Evolutionary conservation across 306 rosid genomes (phyloP).

Genomic region (Trichosanthes cucumerina): DNA sequence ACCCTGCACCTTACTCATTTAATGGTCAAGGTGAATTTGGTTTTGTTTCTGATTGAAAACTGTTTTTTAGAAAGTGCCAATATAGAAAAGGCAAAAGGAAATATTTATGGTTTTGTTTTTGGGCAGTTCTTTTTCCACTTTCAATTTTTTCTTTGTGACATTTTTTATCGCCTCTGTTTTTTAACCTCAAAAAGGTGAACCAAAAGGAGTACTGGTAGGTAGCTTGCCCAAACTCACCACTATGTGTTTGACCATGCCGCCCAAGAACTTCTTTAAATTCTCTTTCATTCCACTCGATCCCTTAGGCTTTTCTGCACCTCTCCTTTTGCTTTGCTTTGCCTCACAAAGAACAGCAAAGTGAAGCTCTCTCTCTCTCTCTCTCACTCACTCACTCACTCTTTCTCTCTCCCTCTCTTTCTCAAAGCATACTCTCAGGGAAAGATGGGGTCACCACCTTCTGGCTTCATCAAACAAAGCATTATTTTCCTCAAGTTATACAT

Average conservation of each 20-base stretch:
- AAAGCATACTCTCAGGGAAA: not conserved
- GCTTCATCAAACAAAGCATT: slow-evolving; percentile 31
- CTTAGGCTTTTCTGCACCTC: slow-evolving; percentile 23
- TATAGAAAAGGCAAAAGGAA: not conserved
- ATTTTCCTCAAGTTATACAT: slow-evolving; percentile 27
- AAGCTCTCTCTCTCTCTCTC: slow-evolving; percentile 16
- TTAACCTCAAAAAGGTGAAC: slow-evolving; percentile 11
- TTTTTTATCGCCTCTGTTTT: slow-evolving; percentile 2
- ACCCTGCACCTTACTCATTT: not conserved
- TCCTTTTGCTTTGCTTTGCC: slow-evolving; percentile 27
- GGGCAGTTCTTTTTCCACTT: not conserved
- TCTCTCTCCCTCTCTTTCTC: slow-evolving; percentile 15
- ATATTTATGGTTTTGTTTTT: not conserved
- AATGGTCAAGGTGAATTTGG: not conserved
- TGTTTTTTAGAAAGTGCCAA: not conserved
- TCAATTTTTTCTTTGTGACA: not conserved
- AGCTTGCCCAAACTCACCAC: slow-evolving; percentile 21
- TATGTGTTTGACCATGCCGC: slow-evolving; percentile 28
- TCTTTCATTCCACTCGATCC: slow-evolving; percentile 21
- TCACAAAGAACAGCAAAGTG: slow-evolving; percentile 16
- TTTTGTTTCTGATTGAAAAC: not conserved
- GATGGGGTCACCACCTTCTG: slow-evolving; percentile 39
- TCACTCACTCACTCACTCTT: not conserved
- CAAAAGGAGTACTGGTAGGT: not conserved
- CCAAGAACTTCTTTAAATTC: slow-evolving; percentile 38